Evolutionary conservation across 352 stramenopile species (phyloP).

Genomic region (Globisporangium polare): DNA sequence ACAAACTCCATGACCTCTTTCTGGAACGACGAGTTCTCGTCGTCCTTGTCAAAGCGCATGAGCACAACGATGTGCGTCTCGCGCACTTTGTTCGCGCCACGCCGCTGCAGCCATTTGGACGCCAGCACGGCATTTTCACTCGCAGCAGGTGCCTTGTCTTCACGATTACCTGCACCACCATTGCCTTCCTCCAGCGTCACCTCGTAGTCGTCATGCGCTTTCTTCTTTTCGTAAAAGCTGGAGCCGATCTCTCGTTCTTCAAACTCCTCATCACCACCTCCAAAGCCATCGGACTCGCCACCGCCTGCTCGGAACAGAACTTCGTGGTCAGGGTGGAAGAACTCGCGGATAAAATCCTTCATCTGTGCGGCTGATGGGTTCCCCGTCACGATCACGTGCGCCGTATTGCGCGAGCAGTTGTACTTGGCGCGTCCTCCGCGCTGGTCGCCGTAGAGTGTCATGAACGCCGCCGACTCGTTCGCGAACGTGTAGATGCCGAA

Average conservation of each 20-base stretch:
- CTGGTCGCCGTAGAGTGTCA: constrained; percentile 73
- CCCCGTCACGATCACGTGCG: constrained; percentile 83
- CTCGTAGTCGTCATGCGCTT: not conserved
- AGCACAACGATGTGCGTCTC: constrained; percentile 81
- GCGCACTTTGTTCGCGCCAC: constrained; percentile 39
- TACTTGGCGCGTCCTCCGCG: constrained; percentile 55
- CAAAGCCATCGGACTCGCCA: constrained; percentile 8
- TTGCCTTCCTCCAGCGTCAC: constrained; percentile 13
- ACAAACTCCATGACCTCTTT: constrained; percentile 67
- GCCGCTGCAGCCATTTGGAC: constrained; percentile 52
- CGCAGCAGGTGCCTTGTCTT: not conserved
- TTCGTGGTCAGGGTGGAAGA: constrained; percentile 86
- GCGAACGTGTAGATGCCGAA: constrained; percentile 88
- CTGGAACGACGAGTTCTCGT: constrained; percentile 44
- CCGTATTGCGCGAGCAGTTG: constrained; percentile 57
- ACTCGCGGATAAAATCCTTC: constrained; percentile 86
- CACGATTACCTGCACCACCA: not conserved
- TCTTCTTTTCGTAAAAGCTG: constrained; percentile 2
- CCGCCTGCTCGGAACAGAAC: constrained; percentile 24
- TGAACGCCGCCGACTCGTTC: constrained; percentile 74
- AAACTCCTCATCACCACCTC: constrained; percentile 14
- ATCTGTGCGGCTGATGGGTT: constrained; percentile 75
- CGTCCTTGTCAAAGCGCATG: constrained; percentile 67
- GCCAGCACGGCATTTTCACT: constrained; percentile 10
- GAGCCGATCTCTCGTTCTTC: not conserved